These are phyloP conservation scores for Tausonia pullulans DNA, from an alignment of 1,284 basidiomycete genomes.

Conservation along the genomic window DNA sequence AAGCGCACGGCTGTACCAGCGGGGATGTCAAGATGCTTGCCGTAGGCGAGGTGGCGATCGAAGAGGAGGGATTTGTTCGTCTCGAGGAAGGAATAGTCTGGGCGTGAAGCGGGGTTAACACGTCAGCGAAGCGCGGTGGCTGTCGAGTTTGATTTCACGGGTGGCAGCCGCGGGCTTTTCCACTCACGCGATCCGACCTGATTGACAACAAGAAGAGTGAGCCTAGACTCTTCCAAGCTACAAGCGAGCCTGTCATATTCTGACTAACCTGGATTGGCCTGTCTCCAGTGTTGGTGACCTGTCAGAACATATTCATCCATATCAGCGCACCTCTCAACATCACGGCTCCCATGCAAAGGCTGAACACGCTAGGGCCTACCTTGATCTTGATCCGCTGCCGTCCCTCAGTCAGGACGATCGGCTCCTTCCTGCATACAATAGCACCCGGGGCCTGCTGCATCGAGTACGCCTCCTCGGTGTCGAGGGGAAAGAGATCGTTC, in stretches of 20 bases:
- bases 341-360: too few relatives aligned
- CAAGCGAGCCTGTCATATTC: too few relatives aligned
- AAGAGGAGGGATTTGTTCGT: slow-evolving; percentile 73
- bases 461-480: slow-evolving; percentile 42
- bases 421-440: slow-evolving; percentile 53
- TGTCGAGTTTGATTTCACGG: not conserved
- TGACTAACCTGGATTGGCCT: slow-evolving; percentile 71
- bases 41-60: slow-evolving; percentile 68
- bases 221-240: too few relatives aligned
- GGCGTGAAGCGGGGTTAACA: slow-evolving; percentile 25
- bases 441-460: slow-evolving; percentile 58
- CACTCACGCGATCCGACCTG: slow-evolving; percentile 9
- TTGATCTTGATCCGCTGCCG: slow-evolving; percentile 57
- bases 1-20: slow-evolving; percentile 85
- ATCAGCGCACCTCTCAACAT: too few relatives aligned
- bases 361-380: not conserved
- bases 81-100: slow-evolving; percentile 89
- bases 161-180: too few relatives aligned
- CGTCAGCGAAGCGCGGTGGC: too few relatives aligned
- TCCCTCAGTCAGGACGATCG: slow-evolving; percentile 63
- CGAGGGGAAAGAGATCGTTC: slow-evolving; percentile 50
- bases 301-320: too few relatives aligned
- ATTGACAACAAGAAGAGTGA: too few relatives aligned
- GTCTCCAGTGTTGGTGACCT: slow-evolving; percentile 85
- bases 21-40: slow-evolving; percentile 73